Base-by-base conservation (phyloP, 441 rosid species). In the Pelargonium cotyledonis region DNA sequence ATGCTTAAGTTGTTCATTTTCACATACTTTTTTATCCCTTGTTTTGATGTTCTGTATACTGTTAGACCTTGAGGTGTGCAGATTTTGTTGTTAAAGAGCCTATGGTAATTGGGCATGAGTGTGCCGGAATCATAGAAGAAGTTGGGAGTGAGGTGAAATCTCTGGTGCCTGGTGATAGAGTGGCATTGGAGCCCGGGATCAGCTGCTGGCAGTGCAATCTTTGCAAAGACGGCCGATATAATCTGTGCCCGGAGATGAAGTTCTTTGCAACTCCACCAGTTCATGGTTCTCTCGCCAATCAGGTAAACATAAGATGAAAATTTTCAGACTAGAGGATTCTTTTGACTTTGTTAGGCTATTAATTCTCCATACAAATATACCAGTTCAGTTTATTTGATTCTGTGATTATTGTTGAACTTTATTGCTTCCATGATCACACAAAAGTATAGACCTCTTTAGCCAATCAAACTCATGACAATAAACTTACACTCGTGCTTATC, bases 81-180 rank as follows among this genome's bases (percentile, higher is more conserved):
- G 79, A 84, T 80, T 95, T 88, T 70, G 74, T 87, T 12, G 96
- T 92, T 80, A 82, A 90, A 85, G 90, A 92, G 76, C 97, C 98
- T 0, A 90, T 92, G 97, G 96, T 91, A 60, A 89, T 90, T 6
- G 97, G 99, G 46, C 99, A 90, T 72, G 98, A 95, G 75, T 86
- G 95, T 72, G 96, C 96, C 72, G 98, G 98, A 69, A 75, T 92
- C 77, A 72, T 95, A 63, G 95, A 88, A 73, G 87, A 88, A 74
- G 85, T 89, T 9, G 99, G 98, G 63, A 81, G 79, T 67, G 87
- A 84, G 79, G 96, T 90, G 35, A 88, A 78, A 26, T 75, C 76
- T 68, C 79, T 90, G 46, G 88, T 76, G 15, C 75, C 80, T 0
- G 95, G 95, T 72, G 99, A 95, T 69, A 80, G 85, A 19, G 97